Evolutionary conservation across 2,329 filamentous ascomycete species (phyloP).

Genomic region (Botrytis cinerea): DNA sequence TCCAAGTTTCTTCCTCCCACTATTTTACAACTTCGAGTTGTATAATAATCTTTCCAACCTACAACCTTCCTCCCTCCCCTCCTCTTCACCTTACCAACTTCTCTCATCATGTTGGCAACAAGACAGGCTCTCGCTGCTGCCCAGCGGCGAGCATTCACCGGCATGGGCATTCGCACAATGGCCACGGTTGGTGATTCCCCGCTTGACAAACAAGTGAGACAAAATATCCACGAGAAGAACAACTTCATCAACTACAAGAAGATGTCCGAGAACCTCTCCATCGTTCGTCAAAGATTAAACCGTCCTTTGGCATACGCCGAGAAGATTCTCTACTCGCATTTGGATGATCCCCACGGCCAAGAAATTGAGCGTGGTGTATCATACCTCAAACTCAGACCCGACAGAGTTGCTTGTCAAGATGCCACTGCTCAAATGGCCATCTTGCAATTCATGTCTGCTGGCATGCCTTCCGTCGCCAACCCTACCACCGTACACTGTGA

Average conservation of each 20-base stretch:
- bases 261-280: slow-evolving; percentile 94
- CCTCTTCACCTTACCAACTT: slow-evolving; percentile 24
- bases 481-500: slow-evolving; percentile 97
- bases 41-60: slow-evolving; percentile 2
- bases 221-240: slow-evolving; percentile 94
- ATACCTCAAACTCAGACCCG: slow-evolving; percentile 94
- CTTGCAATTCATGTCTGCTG: slow-evolving; percentile 98
- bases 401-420: slow-evolving; percentile 98
- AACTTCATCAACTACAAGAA: slow-evolving; percentile 99
- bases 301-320: slow-evolving; percentile 92
- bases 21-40: slow-evolving; percentile 19
- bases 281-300: slow-evolving; percentile 88
- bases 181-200: slow-evolving; percentile 84
- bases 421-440: slow-evolving; percentile 99
- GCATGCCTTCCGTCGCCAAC: slow-evolving; percentile 93
- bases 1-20: slow-evolving; percentile 23
- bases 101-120: slow-evolving; percentile 66
- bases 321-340: slow-evolving; percentile 98
- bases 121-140: slow-evolving; percentile 68
- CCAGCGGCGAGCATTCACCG: slow-evolving; percentile 60
- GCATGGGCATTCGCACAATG: slow-evolving; percentile 69
- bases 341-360: slow-evolving; percentile 94
- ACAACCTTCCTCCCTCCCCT: slow-evolving; percentile 30
- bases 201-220: slow-evolving; percentile 93
- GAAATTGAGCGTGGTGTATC: slow-evolving; percentile 95